These are phyloP conservation scores for Aureobasidium sp. DNA, from an alignment of 2,329 filamentous ascomycete species.

Conservation along the genomic window DNA sequence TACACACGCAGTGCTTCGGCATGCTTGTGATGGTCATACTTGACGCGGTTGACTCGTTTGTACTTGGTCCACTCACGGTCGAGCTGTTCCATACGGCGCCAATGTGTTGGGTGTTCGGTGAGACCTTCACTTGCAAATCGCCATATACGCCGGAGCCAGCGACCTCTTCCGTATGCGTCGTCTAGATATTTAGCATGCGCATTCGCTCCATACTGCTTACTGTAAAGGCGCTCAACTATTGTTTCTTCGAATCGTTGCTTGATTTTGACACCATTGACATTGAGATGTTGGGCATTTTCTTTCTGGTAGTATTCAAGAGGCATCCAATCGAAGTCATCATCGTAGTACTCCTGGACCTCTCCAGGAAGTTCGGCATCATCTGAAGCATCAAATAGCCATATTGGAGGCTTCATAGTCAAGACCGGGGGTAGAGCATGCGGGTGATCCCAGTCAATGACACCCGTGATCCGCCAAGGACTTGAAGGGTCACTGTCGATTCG, in stretches of 20 bases:
- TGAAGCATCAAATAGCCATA: background rate
- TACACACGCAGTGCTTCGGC: background rate
- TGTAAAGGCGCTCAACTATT: background rate
- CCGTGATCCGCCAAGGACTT: background rate
- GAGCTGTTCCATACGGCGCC: background rate
- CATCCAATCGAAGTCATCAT: background rate
- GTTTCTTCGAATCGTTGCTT: background rate
- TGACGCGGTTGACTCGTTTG: background rate
- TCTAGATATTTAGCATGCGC: background rate
- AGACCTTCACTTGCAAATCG: background rate
- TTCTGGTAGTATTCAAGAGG: background rate
- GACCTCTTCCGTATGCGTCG: background rate
- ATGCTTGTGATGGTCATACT: background rate
- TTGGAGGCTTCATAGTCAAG: background rate
- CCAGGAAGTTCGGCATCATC: background rate
- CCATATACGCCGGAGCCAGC: background rate
- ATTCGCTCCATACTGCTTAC: background rate
- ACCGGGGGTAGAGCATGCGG: background rate
- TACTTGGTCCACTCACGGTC: background rate
- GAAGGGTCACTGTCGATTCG: background rate
- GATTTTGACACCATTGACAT: background rate
- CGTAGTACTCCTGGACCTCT: background rate
- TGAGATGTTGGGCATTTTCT: background rate
- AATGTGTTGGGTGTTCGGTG: background rate
- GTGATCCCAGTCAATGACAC: background rate